Percentiles rank a stretch among this genome's conserved stretches.
Evolutionary conservation across 257 asterid genomes (phyloP).

Genomic region (Rhazya stricta): DNA sequence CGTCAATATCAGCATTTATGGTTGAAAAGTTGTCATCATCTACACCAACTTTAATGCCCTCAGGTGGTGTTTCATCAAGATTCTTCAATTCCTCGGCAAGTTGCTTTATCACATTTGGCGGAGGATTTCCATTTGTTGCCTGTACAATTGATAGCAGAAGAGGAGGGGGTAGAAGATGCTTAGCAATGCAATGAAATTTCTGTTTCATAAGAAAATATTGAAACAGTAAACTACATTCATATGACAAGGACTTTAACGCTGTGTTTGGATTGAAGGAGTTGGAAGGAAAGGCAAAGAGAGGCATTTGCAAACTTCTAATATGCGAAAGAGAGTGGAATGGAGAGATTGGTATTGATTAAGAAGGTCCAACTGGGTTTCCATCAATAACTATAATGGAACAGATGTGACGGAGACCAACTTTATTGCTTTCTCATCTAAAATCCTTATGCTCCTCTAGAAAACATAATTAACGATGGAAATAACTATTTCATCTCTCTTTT

Average conservation of each 20-base stretch:
- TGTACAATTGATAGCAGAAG: slow-evolving; percentile 14
- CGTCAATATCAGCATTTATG: slow-evolving; percentile 88
- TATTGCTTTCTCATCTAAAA: neutral
- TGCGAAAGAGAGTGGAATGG: neutral
- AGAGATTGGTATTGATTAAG: neutral
- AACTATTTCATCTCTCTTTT: neutral
- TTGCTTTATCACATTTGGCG: slow-evolving; percentile 89
- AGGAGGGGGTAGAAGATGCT: neutral
- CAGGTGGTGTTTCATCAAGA: slow-evolving; percentile 92
- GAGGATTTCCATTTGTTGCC: slow-evolving; percentile 95
- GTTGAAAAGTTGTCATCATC: slow-evolving; percentile 85
- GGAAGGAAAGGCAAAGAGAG: neutral
- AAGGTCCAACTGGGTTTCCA: no score
- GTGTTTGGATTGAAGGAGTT: neutral
- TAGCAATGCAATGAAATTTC: neutral
- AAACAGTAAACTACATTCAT: neutral
- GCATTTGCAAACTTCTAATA: no score
- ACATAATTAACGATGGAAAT: neutral
- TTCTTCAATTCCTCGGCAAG: slow-evolving; percentile 91
- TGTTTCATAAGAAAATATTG: neutral
- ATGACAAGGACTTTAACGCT: neutral
- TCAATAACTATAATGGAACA: neutral
- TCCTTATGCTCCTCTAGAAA: neutral
- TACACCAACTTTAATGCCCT: slow-evolving; percentile 91
- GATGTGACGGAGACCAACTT: neutral